Evolutionary conservation across 139 green algal genomes (phyloP), one percentile per base, ranked within the genome.

Genomic region (Coccomyxa sp.): DNA sequence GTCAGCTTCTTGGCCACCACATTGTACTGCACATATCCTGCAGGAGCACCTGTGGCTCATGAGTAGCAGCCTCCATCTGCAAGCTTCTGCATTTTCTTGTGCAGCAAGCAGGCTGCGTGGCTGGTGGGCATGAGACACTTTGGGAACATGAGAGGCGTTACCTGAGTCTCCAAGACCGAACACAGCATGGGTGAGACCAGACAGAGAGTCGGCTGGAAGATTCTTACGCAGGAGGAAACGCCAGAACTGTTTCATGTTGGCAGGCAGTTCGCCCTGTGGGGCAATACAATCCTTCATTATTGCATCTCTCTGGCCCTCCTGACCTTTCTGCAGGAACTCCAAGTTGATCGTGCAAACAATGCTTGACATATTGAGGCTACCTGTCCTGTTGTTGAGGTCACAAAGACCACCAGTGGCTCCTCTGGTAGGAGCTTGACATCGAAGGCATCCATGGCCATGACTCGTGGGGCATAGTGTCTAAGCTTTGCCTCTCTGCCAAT

Each of bases 121-220:
- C 63, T 71, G 63, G 18, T 25, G 63, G 63, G 18, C 63, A 71
- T 1, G 10, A 9, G 63, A 71, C 16, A 68, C 38, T 7, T 51
- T 71, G 63, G 63, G 1, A 28, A 25, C 9, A 71, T 71, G 63
- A 9, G 4, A 71, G 1, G 21, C 21, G 18, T 71, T 71, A 83
- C 89, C 89, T 13, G 93, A 97, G 88, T 99, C 97, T 0, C 97
- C 97, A 25, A 99, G 88, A 0, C 97, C 97, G 92, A 99, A 99
- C 23, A 98, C 94, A 15, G 94, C 95, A 30, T 85, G 92, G 13
- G 32, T 18, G 57, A 93, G 27, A 13, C 45, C 81, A 0, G 68
- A 38, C 79, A 99, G 87, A 0, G 89, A 93, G 79, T 93, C 86
- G 0, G 89, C 51, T 15, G 92, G 87, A 80, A 99, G 90, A 84